Conservation (phyloP, 2,329 filamentous ascomycete species). For the Fusarium pininemorale region DNA sequence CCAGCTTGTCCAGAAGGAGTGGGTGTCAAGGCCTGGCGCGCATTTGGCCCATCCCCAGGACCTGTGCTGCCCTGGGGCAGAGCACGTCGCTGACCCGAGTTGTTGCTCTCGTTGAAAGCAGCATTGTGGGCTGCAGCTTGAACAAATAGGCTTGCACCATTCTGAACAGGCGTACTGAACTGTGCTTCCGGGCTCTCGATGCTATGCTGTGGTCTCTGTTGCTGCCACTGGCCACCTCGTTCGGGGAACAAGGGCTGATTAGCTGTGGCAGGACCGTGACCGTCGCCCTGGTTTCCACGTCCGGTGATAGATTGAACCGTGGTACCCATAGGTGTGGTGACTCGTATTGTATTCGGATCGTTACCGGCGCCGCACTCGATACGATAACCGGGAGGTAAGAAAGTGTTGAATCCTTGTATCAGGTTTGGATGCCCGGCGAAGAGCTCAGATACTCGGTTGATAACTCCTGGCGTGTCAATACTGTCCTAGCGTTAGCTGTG, state of each 20-base stretch:
- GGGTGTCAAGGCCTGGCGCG: constrained; percentile 67
- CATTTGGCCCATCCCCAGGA: constrained; percentile 54
- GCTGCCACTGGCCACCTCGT: constrained; percentile 64
- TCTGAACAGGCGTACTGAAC: constrained; percentile 67
- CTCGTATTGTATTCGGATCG: constrained; percentile 93
- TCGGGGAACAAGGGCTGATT: constrained; percentile 59
- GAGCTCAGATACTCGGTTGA: constrained; percentile 92
- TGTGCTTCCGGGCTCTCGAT: constrained; percentile 70
- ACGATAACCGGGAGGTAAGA: constrained; percentile 91
- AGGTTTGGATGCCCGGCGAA: constrained; percentile 95
- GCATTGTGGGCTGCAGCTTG: constrained; percentile 52
- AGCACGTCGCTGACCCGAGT: constrained; percentile 45
- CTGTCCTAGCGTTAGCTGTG: constrained; percentile 53
- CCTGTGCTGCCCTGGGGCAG: constrained; percentile 45
- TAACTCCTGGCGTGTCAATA: constrained; percentile 97
- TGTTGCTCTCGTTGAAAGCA: constrained; percentile 45
- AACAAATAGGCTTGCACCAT: constrained; percentile 58
- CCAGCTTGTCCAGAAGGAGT: constrained; percentile 67
- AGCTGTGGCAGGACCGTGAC: constrained; percentile 48
- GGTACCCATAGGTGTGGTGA: constrained; percentile 97
- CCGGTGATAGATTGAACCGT: constrained; percentile 86
- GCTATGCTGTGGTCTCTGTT: constrained; percentile 65
- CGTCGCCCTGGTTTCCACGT: constrained; percentile 58
- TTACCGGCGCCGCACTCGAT: constrained; percentile 96
- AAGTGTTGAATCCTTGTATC: constrained; percentile 98